Base-by-base conservation (phyloP, 2,329 filamentous ascomycete genomes). In the Penicillium brasilianum region DNA sequence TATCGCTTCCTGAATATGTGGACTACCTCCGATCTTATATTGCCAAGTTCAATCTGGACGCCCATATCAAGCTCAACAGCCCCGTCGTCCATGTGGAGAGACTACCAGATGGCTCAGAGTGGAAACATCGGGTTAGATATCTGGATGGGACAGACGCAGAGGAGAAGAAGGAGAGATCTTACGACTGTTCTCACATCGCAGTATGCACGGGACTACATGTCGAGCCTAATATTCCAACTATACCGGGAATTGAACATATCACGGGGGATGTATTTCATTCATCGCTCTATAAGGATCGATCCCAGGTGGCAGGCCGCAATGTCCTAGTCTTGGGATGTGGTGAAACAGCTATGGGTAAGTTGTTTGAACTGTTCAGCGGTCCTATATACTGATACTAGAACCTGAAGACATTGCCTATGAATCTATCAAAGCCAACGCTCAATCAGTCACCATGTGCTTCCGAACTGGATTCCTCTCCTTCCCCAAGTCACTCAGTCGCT, bases 271-370 rank as follows among this genome's bases (percentile, higher is more conserved):
- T 64, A 6, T 64, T 64, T 22, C 62, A 64, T 49, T 64, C 62
- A 41, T 58, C 62, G 28, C 57, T 43, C 3, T 64, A 64, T 34
- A 64, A 64, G 30, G 50, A 49, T 16, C 58, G 61, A 6, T 56
- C 48, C 36, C 59, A 62, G 46, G 60, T 62, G n/a, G 60, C 62
- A 54, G 60, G 62, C 9, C 58, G 55, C 32, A 62, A 55, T 13
- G 60, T 64, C n/a, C 51, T 64, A 0, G 49, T 64, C n/a, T 39
- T 64, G 20, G 62, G 62, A 30, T 62, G 60, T 32, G 62, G 62
- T 30, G 62, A 64, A 55, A 64, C 62, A 10, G 62, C 60, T 0
- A 64, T 64, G 62, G 62, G 61, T 63, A n/a, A 58, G 61, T 58
- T 5, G 8, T 55, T 10, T 10, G 0, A 16, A 3, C 16, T 7